A percentile compares a stretch with the other conserved stretches of the same genome.
phyloP scores from a whole-genome alignment of 225 moss, liverwort and hornwort species.

The Takakia lepidozioides region DNA sequence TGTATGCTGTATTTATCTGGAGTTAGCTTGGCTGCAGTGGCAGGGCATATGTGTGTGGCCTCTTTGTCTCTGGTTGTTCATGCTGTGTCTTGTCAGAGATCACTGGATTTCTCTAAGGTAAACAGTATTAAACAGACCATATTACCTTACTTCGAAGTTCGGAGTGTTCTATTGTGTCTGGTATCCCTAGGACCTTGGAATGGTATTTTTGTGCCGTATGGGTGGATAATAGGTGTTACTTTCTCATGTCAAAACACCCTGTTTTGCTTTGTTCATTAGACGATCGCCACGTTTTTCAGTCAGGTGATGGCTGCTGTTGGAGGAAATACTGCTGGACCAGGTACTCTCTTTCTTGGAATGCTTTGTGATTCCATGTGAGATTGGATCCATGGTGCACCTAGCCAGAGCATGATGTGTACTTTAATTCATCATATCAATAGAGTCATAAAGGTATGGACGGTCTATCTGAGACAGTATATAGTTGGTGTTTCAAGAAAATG shows the following conservation, averaged over 20 bases:
- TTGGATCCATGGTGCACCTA: too few species aligned
- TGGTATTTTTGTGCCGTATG: too few species aligned
- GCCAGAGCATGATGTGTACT: too few species aligned
- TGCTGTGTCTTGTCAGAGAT: neutral
- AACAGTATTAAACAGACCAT: too few species aligned
- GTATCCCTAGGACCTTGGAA: neutral
- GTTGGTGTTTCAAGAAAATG: too few species aligned
- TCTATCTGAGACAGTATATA: too few species aligned
- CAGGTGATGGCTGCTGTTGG: slow-evolving; percentile 99
- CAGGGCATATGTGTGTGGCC: neutral
- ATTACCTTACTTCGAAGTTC: too few species aligned
- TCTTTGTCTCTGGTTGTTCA: neutral
- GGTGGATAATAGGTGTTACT: neutral
- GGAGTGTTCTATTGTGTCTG: neutral
- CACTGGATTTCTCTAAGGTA: neutral
- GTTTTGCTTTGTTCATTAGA: slow-evolving; percentile 32
- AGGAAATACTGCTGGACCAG: slow-evolving; percentile 98
- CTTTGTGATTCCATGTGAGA: too few species aligned
- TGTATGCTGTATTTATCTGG: neutral
- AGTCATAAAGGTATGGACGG: too few species aligned
- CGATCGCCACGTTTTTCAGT: slow-evolving; percentile 94
- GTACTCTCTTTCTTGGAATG: slow-evolving; percentile 22
- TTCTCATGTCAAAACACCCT: neutral
- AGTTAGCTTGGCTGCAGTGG: neutral
- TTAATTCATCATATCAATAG: too few species aligned